phyloP scores from a whole-genome alignment of 2,329 filamentous ascomycete genomes.

The Colletotrichum neosansevieriae region DNA sequence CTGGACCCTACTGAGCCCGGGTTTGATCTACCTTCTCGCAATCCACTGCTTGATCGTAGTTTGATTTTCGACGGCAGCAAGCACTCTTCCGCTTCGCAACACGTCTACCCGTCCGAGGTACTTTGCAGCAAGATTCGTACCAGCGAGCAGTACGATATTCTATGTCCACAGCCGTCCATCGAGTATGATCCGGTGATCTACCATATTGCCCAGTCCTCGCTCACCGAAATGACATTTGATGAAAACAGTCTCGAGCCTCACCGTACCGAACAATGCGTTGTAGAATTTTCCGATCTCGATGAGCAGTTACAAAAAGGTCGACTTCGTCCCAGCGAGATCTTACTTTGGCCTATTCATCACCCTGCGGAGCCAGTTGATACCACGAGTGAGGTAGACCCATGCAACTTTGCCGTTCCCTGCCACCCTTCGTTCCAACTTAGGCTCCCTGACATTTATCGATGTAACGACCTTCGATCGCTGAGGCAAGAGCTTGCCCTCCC shows the following conservation, averaged over 20 bases:
- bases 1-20: background rate
- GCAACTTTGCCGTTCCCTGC: background rate
- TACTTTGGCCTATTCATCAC: constrained; percentile 21
- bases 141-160: background rate
- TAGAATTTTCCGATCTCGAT: background rate
- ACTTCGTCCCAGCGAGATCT: background rate
- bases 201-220: background rate
- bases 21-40: background rate
- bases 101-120: background rate
- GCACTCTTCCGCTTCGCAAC: background rate
- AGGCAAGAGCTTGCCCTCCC: background rate
- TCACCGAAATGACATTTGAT: background rate
- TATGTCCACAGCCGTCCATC: background rate
- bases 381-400: background rate
- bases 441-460: background rate
- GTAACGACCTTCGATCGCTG: background rate
- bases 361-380: background rate
- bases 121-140: background rate
- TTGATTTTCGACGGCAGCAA: background rate
- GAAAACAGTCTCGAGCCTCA: background rate
- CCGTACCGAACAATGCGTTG: background rate
- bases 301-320: constrained; percentile 11
- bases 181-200: background rate
- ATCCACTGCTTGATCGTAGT: background rate
- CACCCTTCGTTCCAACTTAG: background rate